Percentiles rank a stretch among this genome's conserved stretches.
These are phyloP conservation scores for Stephania cephalantha DNA, from an alignment of 164 flowering plant genomes.

Conservation along the genomic window DNA sequence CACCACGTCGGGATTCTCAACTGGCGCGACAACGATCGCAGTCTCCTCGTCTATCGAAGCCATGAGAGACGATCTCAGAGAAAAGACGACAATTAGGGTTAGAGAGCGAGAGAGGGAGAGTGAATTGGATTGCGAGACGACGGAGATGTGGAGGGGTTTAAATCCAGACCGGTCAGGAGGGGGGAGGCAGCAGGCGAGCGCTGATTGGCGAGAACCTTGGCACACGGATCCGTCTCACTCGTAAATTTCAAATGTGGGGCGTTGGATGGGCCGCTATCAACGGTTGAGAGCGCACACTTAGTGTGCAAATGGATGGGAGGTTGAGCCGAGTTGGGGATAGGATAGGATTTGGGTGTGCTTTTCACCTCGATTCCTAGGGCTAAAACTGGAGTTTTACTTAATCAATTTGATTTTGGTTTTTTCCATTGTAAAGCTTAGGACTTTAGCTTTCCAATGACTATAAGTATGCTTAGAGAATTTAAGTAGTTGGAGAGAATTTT, in stretches of 20 bases:
- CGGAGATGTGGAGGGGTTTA: conserved; percentile 11
- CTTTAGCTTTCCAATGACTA: conserved; percentile 43
- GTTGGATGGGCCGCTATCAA: conserved; percentile 28
- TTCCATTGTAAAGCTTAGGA: conserved; percentile 26
- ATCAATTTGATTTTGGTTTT: conserved; percentile 33
- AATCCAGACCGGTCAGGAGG: conserved; percentile 16
- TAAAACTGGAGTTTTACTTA: conserved; percentile 24
- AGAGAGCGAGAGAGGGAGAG: not conserved
- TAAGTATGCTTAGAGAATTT: not conserved
- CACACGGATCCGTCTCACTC: conserved; percentile 26
- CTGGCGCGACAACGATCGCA: not conserved
- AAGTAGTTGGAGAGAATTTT: conserved; percentile 16
- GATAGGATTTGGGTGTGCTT: conserved; percentile 42
- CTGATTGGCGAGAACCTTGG: conserved; percentile 29
- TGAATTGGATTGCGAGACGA: not conserved
- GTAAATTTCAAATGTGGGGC: conserved; percentile 22
- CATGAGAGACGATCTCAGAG: conserved; percentile 13
- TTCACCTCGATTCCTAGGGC: conserved; percentile 23
- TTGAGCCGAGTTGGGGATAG: not conserved
- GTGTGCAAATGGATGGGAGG: conserved; percentile 9
- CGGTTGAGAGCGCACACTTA: conserved; percentile 16
- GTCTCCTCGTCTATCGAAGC: conserved; percentile 20
- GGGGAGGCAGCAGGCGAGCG: conserved; percentile 12
- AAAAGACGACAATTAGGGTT: conserved; percentile 18
- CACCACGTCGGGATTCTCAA: not conserved